Base-by-base conservation (phyloP, 768 basidiomycete genomes). In the Pisolithus marmoratus region DNA sequence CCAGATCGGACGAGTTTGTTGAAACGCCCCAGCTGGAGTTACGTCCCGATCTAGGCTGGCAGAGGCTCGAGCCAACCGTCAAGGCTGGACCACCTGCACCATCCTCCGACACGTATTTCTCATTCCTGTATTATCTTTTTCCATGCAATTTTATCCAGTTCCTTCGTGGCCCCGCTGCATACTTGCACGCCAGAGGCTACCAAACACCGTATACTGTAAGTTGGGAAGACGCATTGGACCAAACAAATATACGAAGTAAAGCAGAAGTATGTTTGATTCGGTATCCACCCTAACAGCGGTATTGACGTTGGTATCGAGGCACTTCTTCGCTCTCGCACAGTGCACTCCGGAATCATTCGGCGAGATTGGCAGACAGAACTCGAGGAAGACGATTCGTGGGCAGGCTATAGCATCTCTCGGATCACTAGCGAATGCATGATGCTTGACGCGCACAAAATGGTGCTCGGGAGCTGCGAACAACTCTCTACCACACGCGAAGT, bases 111-210 rank as follows among this genome's bases (percentile, higher is more conserved):
- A 76, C 72, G 41, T 89, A 81, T 61, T 93, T 93, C 70, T 84
- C 85, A 2, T 77, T 78, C 42, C 73, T 96, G 54, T 95, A 94
- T 70, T 94, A 91, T 60, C 80, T 94, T 45, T 96, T 90, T 72
- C 94, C 94, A 1, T 88, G 85, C 69, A 96, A 94, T 70, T 75
- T 89, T 38, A 72, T 95, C 52, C 79, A 78, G 49, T 96, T 96
- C 66, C 68, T 94, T 49, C 81, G 83, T 48, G 72, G 76, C 46
- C 90, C 94, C 1, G 74, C 76, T 8, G 65, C 69, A 36, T 93
- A 91, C 58, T 69, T 96, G 17, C 67, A 64, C 8, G 75, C 78
- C 23, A 76, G 70, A 57, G 61, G 64, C 4, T 68, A 79, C 34
- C 68, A 76, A 44, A 78, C 80, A 46, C 81, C 87, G 2, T 90